Percentiles rank a stretch among this genome's conserved stretches.
Evolutionary conservation across 1,284 basidiomycete species (phyloP).

Genomic region (Fomitopsis palustris): DNA sequence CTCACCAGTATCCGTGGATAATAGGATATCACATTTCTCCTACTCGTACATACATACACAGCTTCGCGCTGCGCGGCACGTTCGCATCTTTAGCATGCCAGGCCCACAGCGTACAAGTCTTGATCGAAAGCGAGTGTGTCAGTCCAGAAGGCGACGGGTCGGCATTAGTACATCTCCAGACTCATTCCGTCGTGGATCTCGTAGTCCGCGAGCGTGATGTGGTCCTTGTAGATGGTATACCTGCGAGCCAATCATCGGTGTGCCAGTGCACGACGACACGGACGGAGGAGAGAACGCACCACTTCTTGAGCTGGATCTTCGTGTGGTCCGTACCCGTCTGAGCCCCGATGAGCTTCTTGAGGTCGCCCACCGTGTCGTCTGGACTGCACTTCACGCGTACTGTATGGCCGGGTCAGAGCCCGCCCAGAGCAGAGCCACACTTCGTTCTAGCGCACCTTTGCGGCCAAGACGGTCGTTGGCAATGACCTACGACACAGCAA

Average conservation of each 20-base stretch:
- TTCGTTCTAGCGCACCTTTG: conserved; percentile 62
- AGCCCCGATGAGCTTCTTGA: conserved; percentile 95
- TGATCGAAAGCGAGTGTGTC: background rate
- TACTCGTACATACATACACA: background rate
- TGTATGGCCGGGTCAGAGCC: conserved; percentile 31
- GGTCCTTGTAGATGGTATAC: conserved; percentile 93
- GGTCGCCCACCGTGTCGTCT: conserved; percentile 94
- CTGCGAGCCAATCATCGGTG: conserved; percentile 34
- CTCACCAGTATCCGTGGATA: background rate
- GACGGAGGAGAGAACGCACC: conserved; percentile 46
- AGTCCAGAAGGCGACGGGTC: background rate
- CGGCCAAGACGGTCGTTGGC: conserved; percentile 96
- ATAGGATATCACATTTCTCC: background rate
- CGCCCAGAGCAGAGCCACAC: background rate
- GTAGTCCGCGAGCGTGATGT: conserved; percentile 92
- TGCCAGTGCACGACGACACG: background rate
- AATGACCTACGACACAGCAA: conserved; percentile 60
- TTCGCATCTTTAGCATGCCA: background rate
- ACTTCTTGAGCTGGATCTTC: conserved; percentile 97
- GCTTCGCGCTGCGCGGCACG: background rate
- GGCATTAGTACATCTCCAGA: conserved; percentile 80
- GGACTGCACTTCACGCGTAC: conserved; percentile 92
- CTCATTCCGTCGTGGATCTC: conserved; percentile 95
- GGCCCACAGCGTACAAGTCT: background rate
- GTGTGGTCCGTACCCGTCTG: conserved; percentile 86